phyloP scores from a whole-genome alignment of 345 rosid genomes.

The rapeseed (Brassica napus) region Da-Ae NC_063436.1:30259501-30260000 shows the following conservation, averaged over 20 bases:
- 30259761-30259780: neutral
- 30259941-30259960: neutral
- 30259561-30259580: constrained; percentile 40
- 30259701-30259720: neutral
- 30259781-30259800: neutral
- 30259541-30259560: constrained; percentile 67
- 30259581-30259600: constrained; percentile 7
- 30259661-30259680: constrained; percentile 32
- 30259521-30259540: constrained; percentile 90
- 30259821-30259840: neutral
- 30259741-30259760: neutral
- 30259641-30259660: constrained; percentile 40
- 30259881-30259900: neutral
- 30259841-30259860: neutral
- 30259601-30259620: constrained; percentile 28
- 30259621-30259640: constrained; percentile 35
- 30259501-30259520: constrained; percentile 54
- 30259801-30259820: neutral
- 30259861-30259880: neutral
- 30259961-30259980: neutral
- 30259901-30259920: neutral
- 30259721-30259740: neutral
- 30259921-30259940: neutral
- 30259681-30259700: constrained; percentile 4
- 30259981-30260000: too few relatives aligned